phyloP scores from a whole-genome alignment of 2,329 filamentous ascomycete genomes.

The Aureobasidium sp. region DNA sequence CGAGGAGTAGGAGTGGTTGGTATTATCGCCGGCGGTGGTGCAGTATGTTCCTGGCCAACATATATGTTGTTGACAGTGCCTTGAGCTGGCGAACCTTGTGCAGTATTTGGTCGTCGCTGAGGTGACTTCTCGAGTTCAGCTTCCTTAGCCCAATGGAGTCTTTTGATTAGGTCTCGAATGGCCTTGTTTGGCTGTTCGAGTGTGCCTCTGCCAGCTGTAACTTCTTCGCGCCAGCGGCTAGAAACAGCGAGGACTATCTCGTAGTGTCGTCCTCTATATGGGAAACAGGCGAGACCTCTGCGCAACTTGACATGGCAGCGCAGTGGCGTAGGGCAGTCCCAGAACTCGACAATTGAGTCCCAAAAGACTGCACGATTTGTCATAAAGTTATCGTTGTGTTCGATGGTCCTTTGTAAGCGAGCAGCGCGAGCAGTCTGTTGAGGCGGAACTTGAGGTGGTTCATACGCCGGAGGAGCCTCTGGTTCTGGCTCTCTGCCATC shows the following conservation, averaged over 20 bases:
- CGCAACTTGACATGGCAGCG: neutral
- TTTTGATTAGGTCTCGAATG: neutral
- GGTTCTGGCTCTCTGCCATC: neutral
- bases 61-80: neutral
- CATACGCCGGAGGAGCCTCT: neutral
- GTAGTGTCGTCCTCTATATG: neutral
- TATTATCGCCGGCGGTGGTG: neutral
- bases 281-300: neutral
- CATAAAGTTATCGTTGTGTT: neutral
- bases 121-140: too few relatives aligned
- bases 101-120: neutral
- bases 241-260: neutral
- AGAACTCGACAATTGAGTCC: neutral
- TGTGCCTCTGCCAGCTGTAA: neutral
- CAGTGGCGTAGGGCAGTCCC: neutral
- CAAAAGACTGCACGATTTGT: neutral
- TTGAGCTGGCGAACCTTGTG: neutral
- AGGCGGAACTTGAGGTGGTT: neutral
- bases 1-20: neutral
- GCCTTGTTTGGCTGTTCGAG: neutral
- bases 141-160: too few relatives aligned
- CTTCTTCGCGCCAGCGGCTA: neutral
- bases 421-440: too few relatives aligned
- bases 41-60: neutral
- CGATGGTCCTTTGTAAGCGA: neutral